Conservation (phyloP, 1,284 basidiomycete genomes). For the Apiotrichum laibachii region DNA sequence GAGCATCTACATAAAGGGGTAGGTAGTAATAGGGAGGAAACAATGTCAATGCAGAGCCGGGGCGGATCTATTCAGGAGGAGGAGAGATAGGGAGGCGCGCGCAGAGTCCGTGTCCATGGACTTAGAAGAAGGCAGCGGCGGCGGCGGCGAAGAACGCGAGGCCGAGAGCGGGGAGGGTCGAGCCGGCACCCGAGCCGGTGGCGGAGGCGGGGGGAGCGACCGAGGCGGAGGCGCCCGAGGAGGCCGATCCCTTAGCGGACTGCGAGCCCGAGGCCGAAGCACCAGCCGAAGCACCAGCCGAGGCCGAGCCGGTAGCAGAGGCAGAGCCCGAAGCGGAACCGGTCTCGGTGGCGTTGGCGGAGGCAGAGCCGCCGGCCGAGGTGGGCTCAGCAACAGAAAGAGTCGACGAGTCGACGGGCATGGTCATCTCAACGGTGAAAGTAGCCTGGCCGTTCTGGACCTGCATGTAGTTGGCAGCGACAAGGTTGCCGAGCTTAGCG, state of each 20-base stretch:
- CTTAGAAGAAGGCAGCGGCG: too few species aligned
- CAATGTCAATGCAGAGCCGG: too few species aligned
- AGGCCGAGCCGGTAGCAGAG: slow-evolving; percentile 15
- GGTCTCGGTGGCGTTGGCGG: slow-evolving; percentile 22
- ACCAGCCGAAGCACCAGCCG: slow-evolving; percentile 7
- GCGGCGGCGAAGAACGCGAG: too few species aligned
- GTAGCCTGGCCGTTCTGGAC: slow-evolving; percentile 67
- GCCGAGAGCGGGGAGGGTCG: too few species aligned
- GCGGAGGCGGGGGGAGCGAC: background rate
- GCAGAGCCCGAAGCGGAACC: slow-evolving; percentile 3
- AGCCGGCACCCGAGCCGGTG: too few species aligned
- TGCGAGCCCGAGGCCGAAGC: slow-evolving; percentile 4
- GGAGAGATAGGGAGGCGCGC: too few species aligned
- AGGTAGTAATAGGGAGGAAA: too few species aligned
- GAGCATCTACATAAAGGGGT: too few species aligned
- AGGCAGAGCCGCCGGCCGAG: slow-evolving; percentile 28
- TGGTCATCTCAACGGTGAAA: slow-evolving; percentile 27
- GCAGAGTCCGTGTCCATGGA: too few species aligned
- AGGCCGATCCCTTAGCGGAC: background rate
- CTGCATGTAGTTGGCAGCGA: slow-evolving; percentile 65
- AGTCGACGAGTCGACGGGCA: slow-evolving; percentile 8
- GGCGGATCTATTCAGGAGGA: too few species aligned
- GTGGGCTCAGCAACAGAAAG: slow-evolving; percentile 44
- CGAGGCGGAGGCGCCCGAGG: slow-evolving; percentile 11
- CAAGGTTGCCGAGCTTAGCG: slow-evolving; percentile 47